phyloP scores from a whole-genome alignment of 2,329 filamentous ascomycete genomes.

The Blastomyces silverae region DNA sequence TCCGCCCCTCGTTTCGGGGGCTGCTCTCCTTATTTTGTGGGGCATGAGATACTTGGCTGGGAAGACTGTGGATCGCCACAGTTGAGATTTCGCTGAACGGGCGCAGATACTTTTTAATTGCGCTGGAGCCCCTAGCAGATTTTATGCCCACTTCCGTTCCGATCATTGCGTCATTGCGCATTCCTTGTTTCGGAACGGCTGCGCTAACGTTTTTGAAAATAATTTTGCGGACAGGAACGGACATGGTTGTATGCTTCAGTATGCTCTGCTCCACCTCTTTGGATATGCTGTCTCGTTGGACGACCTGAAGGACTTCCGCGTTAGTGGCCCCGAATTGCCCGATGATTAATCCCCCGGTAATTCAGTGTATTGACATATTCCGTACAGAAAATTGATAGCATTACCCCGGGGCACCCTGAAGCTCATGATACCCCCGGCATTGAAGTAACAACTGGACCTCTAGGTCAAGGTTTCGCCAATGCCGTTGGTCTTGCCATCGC shows the following conservation, averaged over 20 bases:
- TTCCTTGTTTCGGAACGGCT: neutral
- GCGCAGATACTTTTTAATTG: neutral
- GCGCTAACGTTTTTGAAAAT: conserved; percentile 7
- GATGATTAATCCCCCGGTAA: conserved; percentile 5
- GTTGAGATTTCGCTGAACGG: neutral
- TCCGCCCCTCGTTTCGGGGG: neutral
- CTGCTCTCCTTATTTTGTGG: neutral
- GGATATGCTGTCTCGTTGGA: conserved; percentile 82
- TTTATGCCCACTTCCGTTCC: neutral
- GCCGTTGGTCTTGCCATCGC: conserved; percentile 97
- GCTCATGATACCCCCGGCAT: conserved; percentile 92
- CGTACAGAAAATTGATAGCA: conserved; percentile 61
- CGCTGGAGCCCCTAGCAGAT: neutral
- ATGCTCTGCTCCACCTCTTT: conserved; percentile 94
- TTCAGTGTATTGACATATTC: conserved; percentile 17
- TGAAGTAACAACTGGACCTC: conserved; percentile 95
- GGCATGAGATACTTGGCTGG: neutral
- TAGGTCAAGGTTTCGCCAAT: conserved; percentile 95
- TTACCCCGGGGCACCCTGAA: conserved; percentile 94
- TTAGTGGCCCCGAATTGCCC: conserved; percentile 46
- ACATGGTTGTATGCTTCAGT: conserved; percentile 99
- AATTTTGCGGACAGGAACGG: conserved; percentile 62
- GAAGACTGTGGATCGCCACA: neutral
- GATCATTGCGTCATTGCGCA: conserved; percentile 9
- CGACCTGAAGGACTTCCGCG: conserved; percentile 93